phyloP scores from a whole-genome alignment of 2,329 filamentous ascomycete species.

The Pestalotiopsis sp. region DNA sequence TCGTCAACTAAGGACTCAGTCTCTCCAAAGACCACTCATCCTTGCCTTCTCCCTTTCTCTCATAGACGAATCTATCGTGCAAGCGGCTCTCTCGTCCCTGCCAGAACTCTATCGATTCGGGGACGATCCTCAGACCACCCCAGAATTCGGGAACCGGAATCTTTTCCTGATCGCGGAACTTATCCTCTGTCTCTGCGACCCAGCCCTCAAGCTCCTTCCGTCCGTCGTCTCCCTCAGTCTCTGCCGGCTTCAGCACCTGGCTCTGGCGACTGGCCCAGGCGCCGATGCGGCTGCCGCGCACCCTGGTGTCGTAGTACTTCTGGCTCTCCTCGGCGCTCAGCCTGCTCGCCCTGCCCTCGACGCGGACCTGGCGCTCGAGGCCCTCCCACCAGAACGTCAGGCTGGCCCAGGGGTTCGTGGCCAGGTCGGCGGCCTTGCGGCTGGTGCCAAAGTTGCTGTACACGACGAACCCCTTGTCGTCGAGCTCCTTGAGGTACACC shows the following conservation, averaged over 20 bases:
- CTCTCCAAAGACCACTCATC: constrained; percentile 70
- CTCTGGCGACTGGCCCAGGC: constrained; percentile 95
- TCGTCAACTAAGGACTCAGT: constrained; percentile 63
- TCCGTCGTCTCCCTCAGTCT: constrained; percentile 55
- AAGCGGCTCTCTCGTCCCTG: constrained; percentile 87
- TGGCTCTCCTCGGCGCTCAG: constrained; percentile 73
- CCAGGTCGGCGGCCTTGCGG: constrained; percentile 68
- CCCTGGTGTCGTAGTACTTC: constrained; percentile 67
- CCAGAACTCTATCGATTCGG: constrained; percentile 92
- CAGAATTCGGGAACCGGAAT: constrained; percentile 94
- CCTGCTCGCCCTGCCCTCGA: constrained; percentile 77
- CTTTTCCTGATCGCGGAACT: constrained; percentile 73
- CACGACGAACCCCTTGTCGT: constrained; percentile 80
- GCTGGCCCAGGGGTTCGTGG: constrained; percentile 74
- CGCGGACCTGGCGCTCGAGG: constrained; percentile 85
- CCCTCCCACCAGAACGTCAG: constrained; percentile 91
- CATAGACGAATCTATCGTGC: constrained; percentile 92
- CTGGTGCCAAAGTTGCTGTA: constrained; percentile 92
- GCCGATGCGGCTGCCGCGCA: constrained; percentile 81
- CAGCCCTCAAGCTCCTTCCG: constrained; percentile 74
- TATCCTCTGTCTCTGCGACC: constrained; percentile 76
- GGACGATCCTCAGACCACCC: constrained; percentile 86
- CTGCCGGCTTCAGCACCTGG: constrained; percentile 62
- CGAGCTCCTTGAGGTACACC: constrained; percentile 96
- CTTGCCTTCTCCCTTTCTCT: constrained; percentile 53